Base-by-base conservation (phyloP, 129 eudicot genomes). In the Pseudognaphalium luteoalbum region DNA sequence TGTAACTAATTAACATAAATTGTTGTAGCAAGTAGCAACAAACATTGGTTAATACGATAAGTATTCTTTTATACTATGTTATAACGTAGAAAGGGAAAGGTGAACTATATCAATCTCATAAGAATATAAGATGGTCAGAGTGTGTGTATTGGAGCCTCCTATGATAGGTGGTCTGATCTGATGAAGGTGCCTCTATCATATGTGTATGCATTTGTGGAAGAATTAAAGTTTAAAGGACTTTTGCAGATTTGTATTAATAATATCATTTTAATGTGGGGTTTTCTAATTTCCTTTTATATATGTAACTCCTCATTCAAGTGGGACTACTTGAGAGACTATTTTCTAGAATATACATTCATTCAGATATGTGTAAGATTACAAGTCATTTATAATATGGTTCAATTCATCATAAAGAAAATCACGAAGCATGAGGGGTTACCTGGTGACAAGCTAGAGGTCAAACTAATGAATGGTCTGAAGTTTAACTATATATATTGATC, bases 21-120 rank as follows among this genome's bases (percentile, higher is more conserved):
- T 44, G 52, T 15, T 15, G 50, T 19, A n/a, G 33, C 50, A 59
- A 76, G 50, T 19, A n/a, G 33, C 34, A 59, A 76, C 71, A 65
- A 50, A 65, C 16, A 56, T 32, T 51, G 19, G 20, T 75, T 33
- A 29, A 14, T 12, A 44, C 5, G 20, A 20, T 33, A 69, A 3
- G 4, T 69, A 16, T 22, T 69, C n/a, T 25, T 69, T 42, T 14
- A 17, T 62, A n/a, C n/a, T n/a, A 62, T 8, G 8, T 20, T 62
- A 62, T 21, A 8, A 20, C 11, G 29, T 11, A 61, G 15, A 61
- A 61, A 21, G 6, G 25, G 66, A 7, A 25, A 28, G 67, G 6
- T 21, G n/a, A 21, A 20, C 25, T 25, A 64, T 44, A 44, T 44
- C 52, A 44, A 11, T 44, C 17, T 44, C 52, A 1, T 44, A 44